Evolutionary conservation across 352 stramenopile species (phyloP).

Genomic region (Thalassiosira ordinaria): DNA sequence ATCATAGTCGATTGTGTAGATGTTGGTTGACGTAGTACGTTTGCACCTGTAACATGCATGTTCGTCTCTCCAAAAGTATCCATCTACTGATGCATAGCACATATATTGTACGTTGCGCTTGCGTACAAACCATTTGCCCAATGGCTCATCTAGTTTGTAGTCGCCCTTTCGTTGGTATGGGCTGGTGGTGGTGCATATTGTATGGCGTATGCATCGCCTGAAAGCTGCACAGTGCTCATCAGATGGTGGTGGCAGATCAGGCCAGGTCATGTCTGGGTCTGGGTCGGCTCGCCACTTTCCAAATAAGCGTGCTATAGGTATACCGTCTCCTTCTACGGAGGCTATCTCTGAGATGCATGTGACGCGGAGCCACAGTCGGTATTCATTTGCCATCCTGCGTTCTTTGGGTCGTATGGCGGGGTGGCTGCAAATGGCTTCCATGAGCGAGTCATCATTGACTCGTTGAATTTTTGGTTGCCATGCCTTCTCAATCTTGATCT

Average conservation of each 20-base stretch:
- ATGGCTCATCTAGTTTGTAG: neutral
- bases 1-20: slow-evolving; percentile 6
- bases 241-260: neutral
- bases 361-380: neutral
- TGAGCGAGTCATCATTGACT: neutral
- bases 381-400: neutral
- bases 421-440: neutral
- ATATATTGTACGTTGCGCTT: neutral
- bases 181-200: neutral
- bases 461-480: slow-evolving; percentile 7
- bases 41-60: neutral
- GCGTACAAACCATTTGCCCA: neutral
- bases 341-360: neutral
- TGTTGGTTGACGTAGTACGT: neutral
- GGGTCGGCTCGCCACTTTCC: slow-evolving; percentile 2
- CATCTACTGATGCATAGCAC: slow-evolving; percentile 14
- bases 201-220: neutral
- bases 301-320: neutral
- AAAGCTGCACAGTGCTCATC: neutral
- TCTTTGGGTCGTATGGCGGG: neutral
- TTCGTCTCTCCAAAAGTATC: neutral
- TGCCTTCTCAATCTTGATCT: slow-evolving; percentile 20
- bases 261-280: neutral
- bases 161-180: neutral
- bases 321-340: neutral